phyloP scores from a whole-genome alignment of 2,329 filamentous ascomycete genomes.

The Claviceps monticola region DNA sequence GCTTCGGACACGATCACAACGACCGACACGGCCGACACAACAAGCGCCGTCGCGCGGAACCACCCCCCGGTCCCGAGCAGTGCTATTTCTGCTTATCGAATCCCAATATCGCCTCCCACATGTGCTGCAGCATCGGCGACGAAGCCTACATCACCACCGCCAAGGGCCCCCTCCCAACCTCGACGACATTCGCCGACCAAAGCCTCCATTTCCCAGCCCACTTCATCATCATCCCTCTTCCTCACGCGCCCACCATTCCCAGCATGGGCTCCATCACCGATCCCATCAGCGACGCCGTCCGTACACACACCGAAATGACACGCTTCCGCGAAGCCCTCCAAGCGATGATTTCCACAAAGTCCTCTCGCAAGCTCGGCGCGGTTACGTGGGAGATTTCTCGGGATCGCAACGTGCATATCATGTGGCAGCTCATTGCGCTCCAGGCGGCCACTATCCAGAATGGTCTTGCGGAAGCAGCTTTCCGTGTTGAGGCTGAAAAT shows the following conservation, averaged over 20 bases:
- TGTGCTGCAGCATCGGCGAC: slow-evolving; percentile 79
- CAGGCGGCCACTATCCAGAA: slow-evolving; percentile 51
- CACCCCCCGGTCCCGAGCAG: slow-evolving; percentile 56
- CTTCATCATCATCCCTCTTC: slow-evolving; percentile 79
- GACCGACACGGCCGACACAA: slow-evolving; percentile 28
- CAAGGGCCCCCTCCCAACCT: slow-evolving; percentile 71
- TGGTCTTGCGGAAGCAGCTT: slow-evolving; percentile 74
- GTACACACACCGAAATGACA: slow-evolving; percentile 67
- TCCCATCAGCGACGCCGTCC: slow-evolving; percentile 38
- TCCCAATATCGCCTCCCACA: slow-evolving; percentile 67
- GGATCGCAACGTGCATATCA: slow-evolving; percentile 65
- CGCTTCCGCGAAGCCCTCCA: slow-evolving; percentile 67
- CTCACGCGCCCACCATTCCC: slow-evolving; percentile 63
- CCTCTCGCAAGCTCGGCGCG: slow-evolving; percentile 52
- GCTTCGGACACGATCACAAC: slow-evolving; percentile 37
- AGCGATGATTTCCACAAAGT: slow-evolving; percentile 52
- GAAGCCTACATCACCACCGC: slow-evolving; percentile 82
- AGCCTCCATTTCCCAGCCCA: slow-evolving; percentile 68
- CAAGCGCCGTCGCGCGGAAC: slow-evolving; percentile 33
- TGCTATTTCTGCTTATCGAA: slow-evolving; percentile 97
- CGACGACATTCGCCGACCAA: slow-evolving; percentile 48
- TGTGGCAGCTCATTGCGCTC: slow-evolving; percentile 87
- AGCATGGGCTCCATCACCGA: slow-evolving; percentile 44
- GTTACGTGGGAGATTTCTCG: slow-evolving; percentile 92
- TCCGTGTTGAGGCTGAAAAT: slow-evolving; percentile 80